These are phyloP conservation scores for Pulveroboletus sp. DNA, from an alignment of 768 basidiomycete genomes.

Conservation along the genomic window DNA sequence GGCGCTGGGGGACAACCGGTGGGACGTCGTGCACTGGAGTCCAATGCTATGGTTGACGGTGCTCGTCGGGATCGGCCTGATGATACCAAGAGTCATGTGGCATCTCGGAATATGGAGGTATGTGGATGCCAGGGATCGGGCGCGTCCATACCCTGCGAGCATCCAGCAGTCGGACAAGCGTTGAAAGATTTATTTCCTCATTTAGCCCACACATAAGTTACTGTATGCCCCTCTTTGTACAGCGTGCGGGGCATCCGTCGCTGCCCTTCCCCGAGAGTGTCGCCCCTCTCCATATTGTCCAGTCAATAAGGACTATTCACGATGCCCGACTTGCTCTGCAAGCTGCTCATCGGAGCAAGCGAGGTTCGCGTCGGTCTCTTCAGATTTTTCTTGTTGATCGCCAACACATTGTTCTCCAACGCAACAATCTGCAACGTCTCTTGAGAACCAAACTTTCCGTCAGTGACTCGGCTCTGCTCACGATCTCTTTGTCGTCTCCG, in stretches of 20 bases:
- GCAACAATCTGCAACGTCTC: conserved; percentile 75
- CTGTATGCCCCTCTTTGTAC: not conserved
- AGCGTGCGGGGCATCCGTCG: conserved; percentile 16
- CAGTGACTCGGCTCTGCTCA: conserved; percentile 33
- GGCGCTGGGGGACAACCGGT: conserved; percentile 69
- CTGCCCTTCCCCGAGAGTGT: not conserved
- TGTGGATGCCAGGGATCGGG: conserved; percentile 57
- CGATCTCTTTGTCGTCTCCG: conserved; percentile 95
- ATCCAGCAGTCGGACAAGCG: conserved; percentile 6
- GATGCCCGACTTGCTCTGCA: conserved; percentile 54
- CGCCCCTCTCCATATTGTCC: not conserved
- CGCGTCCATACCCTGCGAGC: not conserved
- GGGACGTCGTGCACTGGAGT: conserved; percentile 58
- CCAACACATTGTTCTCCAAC: conserved; percentile 87
- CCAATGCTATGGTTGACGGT: conserved; percentile 69
- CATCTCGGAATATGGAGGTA: conserved; percentile 72
- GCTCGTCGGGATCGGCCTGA: conserved; percentile 53
- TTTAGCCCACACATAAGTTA: conserved; percentile 15
- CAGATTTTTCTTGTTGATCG: conserved; percentile 90
- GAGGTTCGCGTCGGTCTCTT: conserved; percentile 77
- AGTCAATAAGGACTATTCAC: conserved; percentile 61
- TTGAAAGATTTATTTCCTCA: conserved; percentile 22
- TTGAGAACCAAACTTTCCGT: conserved; percentile 1
- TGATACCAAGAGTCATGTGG: conserved; percentile 72
- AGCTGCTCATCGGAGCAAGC: conserved; percentile 43